These are phyloP conservation scores for Fibroporia radiculosa DNA, from an alignment of 768 basidiomycete species.

Conservation along the genomic window DNA sequence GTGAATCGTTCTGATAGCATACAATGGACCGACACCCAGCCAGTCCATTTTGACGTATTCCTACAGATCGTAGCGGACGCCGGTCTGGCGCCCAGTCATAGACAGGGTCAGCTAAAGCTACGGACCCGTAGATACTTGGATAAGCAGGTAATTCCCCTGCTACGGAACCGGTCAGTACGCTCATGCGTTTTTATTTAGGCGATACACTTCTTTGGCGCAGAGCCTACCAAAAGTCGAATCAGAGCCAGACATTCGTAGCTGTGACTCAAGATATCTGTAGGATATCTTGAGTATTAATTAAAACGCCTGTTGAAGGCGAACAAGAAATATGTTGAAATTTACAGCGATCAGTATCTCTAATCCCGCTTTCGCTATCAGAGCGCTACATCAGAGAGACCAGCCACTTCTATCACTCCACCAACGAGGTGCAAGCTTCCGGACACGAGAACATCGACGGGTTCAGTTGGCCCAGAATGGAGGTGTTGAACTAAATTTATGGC, in stretches of 20 bases:
- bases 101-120: constrained; percentile 21
- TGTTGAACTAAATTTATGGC: constrained; percentile 62
- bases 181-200: constrained; percentile 31
- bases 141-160: constrained; percentile 42
- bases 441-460: constrained; percentile 60
- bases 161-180: too few relatives aligned
- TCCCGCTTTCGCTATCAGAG: constrained; percentile 37
- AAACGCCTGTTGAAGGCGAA: constrained; percentile 31
- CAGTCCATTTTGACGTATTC: constrained; percentile 51
- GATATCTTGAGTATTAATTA: constrained; percentile 7
- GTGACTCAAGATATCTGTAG: neutral
- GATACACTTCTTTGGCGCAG: constrained; percentile 45
- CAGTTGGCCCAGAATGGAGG: constrained; percentile 21
- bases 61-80: constrained; percentile 30
- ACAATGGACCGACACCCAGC: constrained; percentile 28
- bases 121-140: constrained; percentile 48
- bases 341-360: neutral
- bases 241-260: constrained; percentile 11
- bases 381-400: constrained; percentile 65
- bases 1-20: neutral
- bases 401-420: constrained; percentile 90
- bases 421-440: constrained; percentile 91
- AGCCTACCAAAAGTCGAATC: constrained; percentile 22
- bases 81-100: constrained; percentile 19
- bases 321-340: neutral